Conservation (phyloP, 495 filamentous ascomycete genomes). For the Lasiosphaeria miniovina region DNA sequence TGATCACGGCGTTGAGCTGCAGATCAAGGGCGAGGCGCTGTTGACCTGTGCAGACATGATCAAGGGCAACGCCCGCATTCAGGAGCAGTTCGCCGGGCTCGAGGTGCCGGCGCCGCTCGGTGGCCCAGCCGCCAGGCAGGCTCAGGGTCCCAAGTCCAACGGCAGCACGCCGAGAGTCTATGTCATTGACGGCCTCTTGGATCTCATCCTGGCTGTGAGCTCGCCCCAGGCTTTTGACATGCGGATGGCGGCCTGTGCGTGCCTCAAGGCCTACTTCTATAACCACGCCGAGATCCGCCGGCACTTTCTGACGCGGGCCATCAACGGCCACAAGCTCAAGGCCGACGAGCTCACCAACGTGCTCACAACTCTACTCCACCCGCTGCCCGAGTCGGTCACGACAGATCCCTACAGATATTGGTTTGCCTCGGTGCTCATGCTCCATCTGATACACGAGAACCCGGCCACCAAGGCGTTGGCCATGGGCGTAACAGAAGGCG, state of each 20-base stretch:
- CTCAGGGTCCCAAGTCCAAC: slow-evolving; percentile 40
- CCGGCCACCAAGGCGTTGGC: slow-evolving; percentile 73
- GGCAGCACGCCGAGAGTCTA: slow-evolving; percentile 61
- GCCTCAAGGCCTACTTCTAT: slow-evolving; percentile 87
- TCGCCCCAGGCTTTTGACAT: slow-evolving; percentile 69
- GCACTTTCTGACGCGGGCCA: slow-evolving; percentile 85
- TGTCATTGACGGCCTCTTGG: slow-evolving; percentile 91
- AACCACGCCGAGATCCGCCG: slow-evolving; percentile 72
- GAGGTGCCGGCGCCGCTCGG: slow-evolving; percentile 60
- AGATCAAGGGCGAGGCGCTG: slow-evolving; percentile 81
- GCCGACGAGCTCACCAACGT: slow-evolving; percentile 88
- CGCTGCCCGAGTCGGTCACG: slow-evolving; percentile 53
- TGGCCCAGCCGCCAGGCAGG: slow-evolving; percentile 41
- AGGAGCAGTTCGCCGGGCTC: slow-evolving; percentile 85
- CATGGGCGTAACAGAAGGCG: slow-evolving; percentile 81
- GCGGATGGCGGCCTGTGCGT: slow-evolving; percentile 80
- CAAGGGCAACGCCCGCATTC: slow-evolving; percentile 71
- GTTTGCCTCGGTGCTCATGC: slow-evolving; percentile 86
- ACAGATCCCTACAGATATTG: slow-evolving; percentile 85
- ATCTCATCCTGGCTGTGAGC: slow-evolving; percentile 70
- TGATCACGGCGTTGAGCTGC: slow-evolving; percentile 65
- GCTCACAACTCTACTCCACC: slow-evolving; percentile 71
- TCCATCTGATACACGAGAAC: slow-evolving; percentile 85
- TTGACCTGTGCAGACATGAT: slow-evolving; percentile 86
- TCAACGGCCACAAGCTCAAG: slow-evolving; percentile 77